Evolutionary conservation across 2,329 filamentous ascomycete genomes (phyloP), one percentile per base, ranked within the genome.

Genomic region (Truncatella angustata): DNA sequence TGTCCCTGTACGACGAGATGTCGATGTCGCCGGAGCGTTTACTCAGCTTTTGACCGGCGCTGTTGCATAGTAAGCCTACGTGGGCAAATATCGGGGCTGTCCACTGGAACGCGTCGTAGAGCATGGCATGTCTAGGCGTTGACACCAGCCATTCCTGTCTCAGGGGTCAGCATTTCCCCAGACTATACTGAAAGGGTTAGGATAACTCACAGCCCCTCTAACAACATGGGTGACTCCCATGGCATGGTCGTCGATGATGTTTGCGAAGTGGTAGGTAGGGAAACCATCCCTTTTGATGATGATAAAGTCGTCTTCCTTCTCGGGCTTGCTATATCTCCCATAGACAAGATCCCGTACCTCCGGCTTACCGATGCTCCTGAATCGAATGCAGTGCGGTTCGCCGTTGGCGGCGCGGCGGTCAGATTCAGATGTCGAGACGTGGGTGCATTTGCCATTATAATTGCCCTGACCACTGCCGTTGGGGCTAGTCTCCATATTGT

Each of bases 201-300:
- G 2, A 30, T 20, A 1, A 50, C 80, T 62, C 71, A 88, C 86
- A 23, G 88, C 87, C 49, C 93, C 94, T 37, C 94, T 86, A 53
- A 99, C 89, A 12, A 99, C 94, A 69, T 97, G 93, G 0, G 92
- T 97, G 59, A 99, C 95, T 54, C 90, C 75, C 94, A 99, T 99
- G 54, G 88, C 77, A 68, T 97, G 90, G 64, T 99, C 94, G 65
- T 99, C 94, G 4, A 99, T 87, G 7, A 99, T 93, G 64, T 97
- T 99, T 4, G 94, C 94, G 55, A 99, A 86, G 69, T 99, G 94
- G 65, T 99, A 99, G 0, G 95, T 99, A 0, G 94, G 94, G 58
- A 88, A 88, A 0, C 91, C 92, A 66, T 99, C 94, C 1, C 86
- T 87, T 70, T 99, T 99, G 54, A 97, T 75, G 36, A 99, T 76